Percentiles rank a stretch among this genome's conserved stretches.
Evolutionary conservation across 768 basidiomycete genomes (phyloP).

Genomic region (Tricholoma sp.): DNA sequence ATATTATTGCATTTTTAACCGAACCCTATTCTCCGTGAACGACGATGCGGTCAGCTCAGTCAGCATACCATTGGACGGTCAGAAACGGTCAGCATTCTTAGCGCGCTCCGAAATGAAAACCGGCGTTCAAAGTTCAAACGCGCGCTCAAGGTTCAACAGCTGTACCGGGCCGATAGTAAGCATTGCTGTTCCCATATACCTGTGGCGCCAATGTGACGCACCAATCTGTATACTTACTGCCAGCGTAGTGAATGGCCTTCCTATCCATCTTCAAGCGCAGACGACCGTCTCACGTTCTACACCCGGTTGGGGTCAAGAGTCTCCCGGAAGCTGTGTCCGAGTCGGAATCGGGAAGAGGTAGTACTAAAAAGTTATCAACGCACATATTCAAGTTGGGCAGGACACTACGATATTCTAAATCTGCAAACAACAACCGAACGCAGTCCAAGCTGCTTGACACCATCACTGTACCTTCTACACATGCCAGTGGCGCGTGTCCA

Average conservation of each 20-base stretch:
- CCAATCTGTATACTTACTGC: not conserved
- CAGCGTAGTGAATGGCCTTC: not conserved
- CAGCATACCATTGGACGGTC: no score
- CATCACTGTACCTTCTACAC: not conserved
- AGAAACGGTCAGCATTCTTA: no score
- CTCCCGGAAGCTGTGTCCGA: not conserved
- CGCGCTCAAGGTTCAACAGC: not conserved
- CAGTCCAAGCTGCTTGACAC: not conserved
- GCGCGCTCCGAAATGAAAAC: no score
- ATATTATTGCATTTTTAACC: no score
- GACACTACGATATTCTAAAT: not conserved
- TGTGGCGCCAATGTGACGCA: not conserved
- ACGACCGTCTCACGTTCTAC: not conserved
- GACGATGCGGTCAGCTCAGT: no score
- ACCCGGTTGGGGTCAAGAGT: not conserved
- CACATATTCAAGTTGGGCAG: not conserved
- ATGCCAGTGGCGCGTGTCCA: not conserved
- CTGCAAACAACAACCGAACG: not conserved
- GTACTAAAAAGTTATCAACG: not conserved
- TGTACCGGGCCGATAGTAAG: not conserved
- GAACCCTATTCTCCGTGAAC: no score
- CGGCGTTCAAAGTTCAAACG: no score
- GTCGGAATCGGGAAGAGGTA: not conserved
- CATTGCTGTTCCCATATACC: no score
- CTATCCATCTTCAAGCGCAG: not conserved